Percentiles rank a stretch among this genome's conserved stretches.
Evolutionary conservation across 306 rosid genomes (phyloP).

Genomic region (Pyrus betulifolia): DNA sequence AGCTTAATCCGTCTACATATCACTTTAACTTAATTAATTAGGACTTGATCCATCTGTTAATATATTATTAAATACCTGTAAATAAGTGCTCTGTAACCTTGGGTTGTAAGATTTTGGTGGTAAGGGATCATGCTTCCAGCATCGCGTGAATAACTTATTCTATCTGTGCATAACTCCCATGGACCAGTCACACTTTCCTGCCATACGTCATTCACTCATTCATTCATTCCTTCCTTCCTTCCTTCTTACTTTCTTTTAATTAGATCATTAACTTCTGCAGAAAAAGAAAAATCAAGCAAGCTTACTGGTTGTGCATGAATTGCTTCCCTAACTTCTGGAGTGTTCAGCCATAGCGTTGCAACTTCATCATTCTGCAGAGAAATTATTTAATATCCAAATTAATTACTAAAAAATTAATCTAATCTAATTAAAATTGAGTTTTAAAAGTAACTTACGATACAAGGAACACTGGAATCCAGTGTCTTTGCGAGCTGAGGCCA

Average conservation of each 20-base stretch:
- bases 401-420: neutral
- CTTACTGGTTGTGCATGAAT: conserved; percentile 52
- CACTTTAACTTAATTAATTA: no score
- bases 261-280: neutral
- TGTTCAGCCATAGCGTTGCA: conserved; percentile 56
- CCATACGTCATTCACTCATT: neutral
- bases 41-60: neutral
- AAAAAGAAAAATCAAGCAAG: neutral
- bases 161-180: conserved; percentile 57
- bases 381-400: neutral
- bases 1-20: no score
- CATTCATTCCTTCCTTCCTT: neutral
- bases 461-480: conserved; percentile 11
- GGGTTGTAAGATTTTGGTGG: conserved; percentile 48
- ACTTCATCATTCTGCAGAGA: conserved; percentile 49
- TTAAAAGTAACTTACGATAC: conserved; percentile 22
- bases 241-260: neutral
- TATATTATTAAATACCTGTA: conserved; percentile 31
- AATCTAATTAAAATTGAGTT: neutral
- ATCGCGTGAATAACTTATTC: conserved; percentile 19
- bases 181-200: conserved; percentile 46
- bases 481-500: conserved; percentile 47
- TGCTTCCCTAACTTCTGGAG: conserved; percentile 48
- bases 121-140: conserved; percentile 78
- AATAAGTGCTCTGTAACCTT: conserved; percentile 53